These are phyloP conservation scores for Sclerotinia subarctica DNA, from an alignment of 2,329 filamentous ascomycete genomes.

Conservation along the genomic window DNA sequence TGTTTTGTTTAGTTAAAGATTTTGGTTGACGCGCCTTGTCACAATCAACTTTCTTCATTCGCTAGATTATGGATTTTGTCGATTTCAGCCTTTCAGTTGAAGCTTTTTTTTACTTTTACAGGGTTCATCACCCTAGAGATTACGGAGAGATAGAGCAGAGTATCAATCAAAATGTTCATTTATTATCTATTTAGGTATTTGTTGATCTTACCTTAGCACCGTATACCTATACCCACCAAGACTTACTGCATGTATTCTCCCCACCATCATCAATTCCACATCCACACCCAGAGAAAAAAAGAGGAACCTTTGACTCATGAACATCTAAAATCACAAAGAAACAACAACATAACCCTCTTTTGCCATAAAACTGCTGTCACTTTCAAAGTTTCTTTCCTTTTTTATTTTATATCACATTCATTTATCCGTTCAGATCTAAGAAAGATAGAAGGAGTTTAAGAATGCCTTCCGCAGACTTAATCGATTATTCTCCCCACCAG, in stretches of 20 bases:
- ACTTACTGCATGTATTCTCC: background rate
- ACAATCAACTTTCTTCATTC: slow-evolving; percentile 7
- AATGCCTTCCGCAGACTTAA: slow-evolving; percentile 49
- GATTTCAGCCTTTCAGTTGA: background rate
- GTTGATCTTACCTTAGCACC: too few species aligned
- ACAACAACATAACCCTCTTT: background rate
- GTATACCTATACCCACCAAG: too few species aligned
- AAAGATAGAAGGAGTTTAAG: slow-evolving; percentile 10
- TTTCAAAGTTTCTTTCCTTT: background rate
- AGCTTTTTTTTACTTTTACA: slow-evolving; percentile 16
- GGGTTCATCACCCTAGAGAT: background rate
- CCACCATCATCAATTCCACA: background rate
- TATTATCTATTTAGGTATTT: too few species aligned
- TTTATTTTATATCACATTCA: background rate
- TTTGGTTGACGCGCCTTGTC: slow-evolving; percentile 28
- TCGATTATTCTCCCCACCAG: slow-evolving; percentile 86
- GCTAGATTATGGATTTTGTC: background rate
- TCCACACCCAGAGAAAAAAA: background rate
- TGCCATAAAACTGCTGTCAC: background rate
- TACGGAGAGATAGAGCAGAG: too few species aligned
- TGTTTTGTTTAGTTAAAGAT: background rate
- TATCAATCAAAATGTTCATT: too few species aligned
- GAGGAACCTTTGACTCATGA: background rate
- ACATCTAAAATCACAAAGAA: background rate
- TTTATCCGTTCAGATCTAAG: background rate